Conservation (phyloP, 2,329 filamentous ascomycete species). For the Fusarium hostae region DNA sequence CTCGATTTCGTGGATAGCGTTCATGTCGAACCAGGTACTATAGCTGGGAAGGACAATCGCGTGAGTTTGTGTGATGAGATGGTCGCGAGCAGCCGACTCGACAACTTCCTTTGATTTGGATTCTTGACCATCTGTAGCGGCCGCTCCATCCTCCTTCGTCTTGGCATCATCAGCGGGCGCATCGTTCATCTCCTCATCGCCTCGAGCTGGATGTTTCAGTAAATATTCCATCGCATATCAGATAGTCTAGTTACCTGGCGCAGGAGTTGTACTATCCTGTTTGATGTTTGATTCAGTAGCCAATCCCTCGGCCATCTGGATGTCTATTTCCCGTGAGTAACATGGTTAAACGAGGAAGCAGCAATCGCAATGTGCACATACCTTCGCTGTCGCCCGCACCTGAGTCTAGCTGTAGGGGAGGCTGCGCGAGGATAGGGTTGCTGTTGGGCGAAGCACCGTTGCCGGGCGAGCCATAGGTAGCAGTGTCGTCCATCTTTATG, state of each 20-base stretch:
- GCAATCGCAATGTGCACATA: constrained; percentile 45
- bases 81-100: constrained; percentile 88
- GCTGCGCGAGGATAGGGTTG: constrained; percentile 67
- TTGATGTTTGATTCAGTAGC: constrained; percentile 63
- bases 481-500: constrained; percentile 67
- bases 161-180: constrained; percentile 64
- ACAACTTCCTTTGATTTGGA: constrained; percentile 81
- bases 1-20: constrained; percentile 88
- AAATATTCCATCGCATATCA: constrained; percentile 68
- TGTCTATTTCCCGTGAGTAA: constrained; percentile 58
- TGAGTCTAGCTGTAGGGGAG: constrained; percentile 60
- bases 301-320: constrained; percentile 69
- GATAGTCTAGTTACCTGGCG: constrained; percentile 66
- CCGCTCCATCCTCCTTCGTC: constrained; percentile 58
- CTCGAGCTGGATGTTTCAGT: constrained; percentile 67
- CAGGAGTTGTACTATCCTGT: constrained; percentile 70
- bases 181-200: constrained; percentile 86
- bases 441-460: constrained; percentile 66
- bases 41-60: constrained; percentile 97
- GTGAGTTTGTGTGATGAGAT: constrained; percentile 92
- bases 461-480: constrained; percentile 67
- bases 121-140: constrained; percentile 64
- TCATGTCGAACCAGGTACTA: constrained; percentile 99
- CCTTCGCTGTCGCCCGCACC: constrained; percentile 58
- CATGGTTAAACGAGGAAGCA: background rate